Evolutionary conservation across 371 early-diverging fungal species (phyloP), one percentile per base, ranked within the genome.

Genomic region (Rhizomucor miehei): DNA sequence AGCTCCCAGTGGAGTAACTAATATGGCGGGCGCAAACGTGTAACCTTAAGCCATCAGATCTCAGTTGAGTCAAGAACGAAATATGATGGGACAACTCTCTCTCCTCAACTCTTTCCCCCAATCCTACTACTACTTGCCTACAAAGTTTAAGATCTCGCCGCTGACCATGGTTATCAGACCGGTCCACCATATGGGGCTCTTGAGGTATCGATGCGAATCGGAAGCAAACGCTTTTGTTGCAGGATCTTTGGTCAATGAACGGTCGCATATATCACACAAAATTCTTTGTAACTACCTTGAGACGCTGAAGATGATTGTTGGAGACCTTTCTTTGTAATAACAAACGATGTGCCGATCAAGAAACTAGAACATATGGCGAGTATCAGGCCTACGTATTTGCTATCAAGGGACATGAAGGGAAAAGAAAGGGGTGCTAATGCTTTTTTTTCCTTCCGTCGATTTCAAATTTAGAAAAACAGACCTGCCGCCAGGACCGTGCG

Each of bases 1-100:
- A 13, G 91, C 92, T 19, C 95, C 94, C 41, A 94, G 74, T 4
- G 95, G 94, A n/a, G 95, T 93, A 11, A 94, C 90, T 35, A 93
- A 77, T 51, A 93, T 91, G 44, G 94, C 93, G 0, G 94, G 94
- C 20, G 94, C 93, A 81, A 87, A 94, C 49, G 93, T 83, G 64
- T 93, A 94, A 0, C 92, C 93, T 52, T n/a, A 21, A 17, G 29
- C 29, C 44, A 14, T n/a, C n/a, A n/a, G n/a, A n/a, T n/a, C n/a
- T n/a, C 41, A 29, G 3, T 50, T 51, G 48, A 65, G 41, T 19
- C 46, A 35, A 38, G 38, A 21, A 21, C 14, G 16, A 1, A 49
- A 49, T 20, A 49, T 46, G 19, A 41, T n/a, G 16, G 16, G 6
- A n/a, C n/a, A n/a, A n/a, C n/a, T n/a, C n/a, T n/a, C n/a, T n/a